Evolutionary conservation across 2,329 filamentous ascomycete genomes (phyloP), one percentile per base, ranked within the genome.

Genomic region (Hymenoscyphus albidus): DNA sequence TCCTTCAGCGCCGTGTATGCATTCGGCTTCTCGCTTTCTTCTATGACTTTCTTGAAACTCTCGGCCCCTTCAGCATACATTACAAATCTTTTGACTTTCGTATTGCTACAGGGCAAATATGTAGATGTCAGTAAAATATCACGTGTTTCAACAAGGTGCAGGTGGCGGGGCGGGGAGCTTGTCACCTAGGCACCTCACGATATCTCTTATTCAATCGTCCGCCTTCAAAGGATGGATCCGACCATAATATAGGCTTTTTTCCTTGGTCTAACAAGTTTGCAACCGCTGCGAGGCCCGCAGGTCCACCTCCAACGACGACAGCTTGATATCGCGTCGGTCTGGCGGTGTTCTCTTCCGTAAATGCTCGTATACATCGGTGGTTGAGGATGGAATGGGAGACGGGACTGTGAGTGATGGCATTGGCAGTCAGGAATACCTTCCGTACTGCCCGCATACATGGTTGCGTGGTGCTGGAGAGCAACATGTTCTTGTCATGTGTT

Each of bases 191-290:
- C 22, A 88, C 86, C 71, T 87, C 85, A 58, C 85, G 80, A 71
- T 88, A 88, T 71, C 78, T 79, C 65, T 78, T 77, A 68, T 82
- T 77, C 39, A 86, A 77, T 54, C 83, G 77, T 4, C 83, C 83
- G 35, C 77, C 85, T 31, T 81, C 75, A 70, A 88, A 87, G 2
- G 74, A 71, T 40, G 83, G 79, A 70, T 88, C 86, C 51, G 87
- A 77, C 86, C 86, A 88, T 61, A 84, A 74, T 59, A 88, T 80
- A 14, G 80, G 80, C 9, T 77, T 74, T 7, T 81, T 76, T 58
- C 80, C 78, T 39, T 80, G 79, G 70, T 88, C 84, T 18, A 88
- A 78, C 18, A 88, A 75, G 70, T 86, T 87, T n/a, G 86, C 85
- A 31, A 88, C 78, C 6, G 81, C 82, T 3, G 84, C 85, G 63